phyloP scores from a whole-genome alignment of 2,329 filamentous ascomycete genomes.

The Colletotrichum tropicicola region DNA sequence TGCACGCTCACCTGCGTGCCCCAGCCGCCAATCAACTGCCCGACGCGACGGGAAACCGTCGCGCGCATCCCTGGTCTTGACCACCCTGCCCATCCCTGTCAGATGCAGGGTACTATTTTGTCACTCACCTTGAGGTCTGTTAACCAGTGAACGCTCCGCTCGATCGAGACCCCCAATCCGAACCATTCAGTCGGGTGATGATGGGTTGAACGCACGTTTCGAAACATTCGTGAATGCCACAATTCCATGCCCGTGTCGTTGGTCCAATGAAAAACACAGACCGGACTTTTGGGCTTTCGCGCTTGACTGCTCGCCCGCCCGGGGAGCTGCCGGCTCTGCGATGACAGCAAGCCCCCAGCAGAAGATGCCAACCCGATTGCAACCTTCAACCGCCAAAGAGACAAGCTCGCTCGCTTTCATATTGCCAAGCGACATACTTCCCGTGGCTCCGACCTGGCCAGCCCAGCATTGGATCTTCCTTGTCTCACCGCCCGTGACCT shows the following conservation, averaged over 20 bases:
- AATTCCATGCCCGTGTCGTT: too few relatives aligned
- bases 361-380: background rate
- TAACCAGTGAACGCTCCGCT: background rate
- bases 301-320: too few relatives aligned
- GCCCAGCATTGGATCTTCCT: background rate
- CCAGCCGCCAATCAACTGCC: background rate
- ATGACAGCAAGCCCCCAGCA: too few relatives aligned
- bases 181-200: background rate
- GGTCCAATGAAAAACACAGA: background rate
- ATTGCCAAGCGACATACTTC: constrained; percentile 7
- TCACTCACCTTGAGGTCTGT: constrained; percentile 3
- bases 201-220: background rate
- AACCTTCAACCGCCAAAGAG: background rate
- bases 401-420: background rate
- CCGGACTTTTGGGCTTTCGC: background rate
- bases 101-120: constrained; percentile 18
- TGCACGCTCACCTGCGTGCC: background rate
- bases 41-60: background rate
- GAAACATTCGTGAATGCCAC: background rate
- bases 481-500: constrained; percentile 25
- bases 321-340: constrained; percentile 17
- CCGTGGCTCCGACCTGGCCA: background rate
- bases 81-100: constrained; percentile 3
- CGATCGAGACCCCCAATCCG: background rate
- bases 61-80: constrained; percentile 1